Evolutionary conservation across 768 basidiomycete genomes (phyloP).

Genomic region (Mycena alexandri): DNA sequence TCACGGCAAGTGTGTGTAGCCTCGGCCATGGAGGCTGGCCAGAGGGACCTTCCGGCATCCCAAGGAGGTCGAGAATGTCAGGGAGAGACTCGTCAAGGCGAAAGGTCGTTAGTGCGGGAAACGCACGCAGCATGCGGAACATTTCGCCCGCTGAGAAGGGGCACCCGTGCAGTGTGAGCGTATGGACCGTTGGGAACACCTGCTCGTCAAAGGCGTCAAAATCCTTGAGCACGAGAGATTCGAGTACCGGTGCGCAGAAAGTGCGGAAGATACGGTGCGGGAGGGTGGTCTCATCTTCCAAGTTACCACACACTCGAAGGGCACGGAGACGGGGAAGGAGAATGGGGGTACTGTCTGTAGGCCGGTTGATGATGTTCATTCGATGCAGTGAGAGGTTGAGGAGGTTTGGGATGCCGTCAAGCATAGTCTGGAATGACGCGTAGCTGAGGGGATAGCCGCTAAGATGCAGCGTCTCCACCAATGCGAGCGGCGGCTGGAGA

Average conservation of each 20-base stretch:
- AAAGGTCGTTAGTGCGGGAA: conserved; percentile 51
- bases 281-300: conserved; percentile 22
- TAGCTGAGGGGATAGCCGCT: conserved; percentile 57
- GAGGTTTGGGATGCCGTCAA: conserved; percentile 51
- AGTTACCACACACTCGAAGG: conserved; percentile 56
- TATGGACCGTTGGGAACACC: conserved; percentile 49
- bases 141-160: conserved; percentile 49
- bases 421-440: conserved; percentile 50
- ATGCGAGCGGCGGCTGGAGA: conserved; percentile 52
- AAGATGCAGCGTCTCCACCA: conserved; percentile 57
- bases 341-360: conserved; percentile 42
- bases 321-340: conserved; percentile 50
- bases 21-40: conserved; percentile 49
- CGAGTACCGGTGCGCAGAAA: conserved; percentile 51
- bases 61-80: conserved; percentile 47
- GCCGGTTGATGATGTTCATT: conserved; percentile 45
- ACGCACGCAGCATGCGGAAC: conserved; percentile 48
- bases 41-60: conserved; percentile 36
- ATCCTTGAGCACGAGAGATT: conserved; percentile 51
- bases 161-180: conserved; percentile 51
- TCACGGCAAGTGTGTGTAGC: conserved; percentile 50
- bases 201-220: conserved; percentile 51
- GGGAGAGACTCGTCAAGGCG: conserved; percentile 51
- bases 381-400: conserved; percentile 58
- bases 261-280: conserved; percentile 51